Evolutionary conservation across 345 rosid species (phyloP).

Genomic region (Brassica nigra): DNA sequence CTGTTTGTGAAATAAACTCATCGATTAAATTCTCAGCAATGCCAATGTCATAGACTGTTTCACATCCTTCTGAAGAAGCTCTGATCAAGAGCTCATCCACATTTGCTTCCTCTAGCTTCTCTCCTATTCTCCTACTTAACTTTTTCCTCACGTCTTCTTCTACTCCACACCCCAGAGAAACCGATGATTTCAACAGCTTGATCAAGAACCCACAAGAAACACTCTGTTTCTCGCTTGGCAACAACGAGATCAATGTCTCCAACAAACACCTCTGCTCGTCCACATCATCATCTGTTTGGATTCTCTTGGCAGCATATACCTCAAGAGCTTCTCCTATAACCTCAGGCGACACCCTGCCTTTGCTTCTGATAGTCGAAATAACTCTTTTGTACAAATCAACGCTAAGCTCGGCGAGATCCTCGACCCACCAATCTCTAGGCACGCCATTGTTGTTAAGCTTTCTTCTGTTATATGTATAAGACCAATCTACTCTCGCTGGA

Average conservation of each 20-base stretch:
- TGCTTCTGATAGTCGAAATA: conserved; percentile 46
- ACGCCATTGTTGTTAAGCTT: conserved; percentile 46
- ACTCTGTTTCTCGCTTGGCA: conserved; percentile 58
- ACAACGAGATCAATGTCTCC: conserved; percentile 53
- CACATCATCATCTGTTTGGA: conserved; percentile 30
- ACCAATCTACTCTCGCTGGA: conserved; percentile 67
- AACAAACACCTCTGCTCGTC: conserved; percentile 47
- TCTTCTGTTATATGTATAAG: conserved; percentile 68
- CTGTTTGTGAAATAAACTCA: not conserved
- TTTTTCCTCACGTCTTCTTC: conserved; percentile 45
- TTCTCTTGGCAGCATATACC: conserved; percentile 57
- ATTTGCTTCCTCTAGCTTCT: conserved; percentile 62
- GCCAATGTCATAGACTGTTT: conserved; percentile 56
- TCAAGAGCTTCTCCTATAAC: conserved; percentile 66
- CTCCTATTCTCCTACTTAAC: conserved; percentile 54
- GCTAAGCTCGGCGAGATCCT: conserved; percentile 64
- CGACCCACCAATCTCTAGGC: conserved; percentile 81
- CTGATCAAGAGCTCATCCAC: conserved; percentile 58
- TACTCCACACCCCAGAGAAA: conserved; percentile 50
- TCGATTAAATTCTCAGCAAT: conserved; percentile 43
- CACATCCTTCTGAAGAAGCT: conserved; percentile 46
- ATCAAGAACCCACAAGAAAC: conserved; percentile 63
- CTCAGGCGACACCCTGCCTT: conserved; percentile 46
- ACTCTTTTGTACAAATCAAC: conserved; percentile 60
- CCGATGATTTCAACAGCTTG: conserved; percentile 52